phyloP scores from a whole-genome alignment of 164 flowering plant species.

The Taxillus chinensis region DNA sequence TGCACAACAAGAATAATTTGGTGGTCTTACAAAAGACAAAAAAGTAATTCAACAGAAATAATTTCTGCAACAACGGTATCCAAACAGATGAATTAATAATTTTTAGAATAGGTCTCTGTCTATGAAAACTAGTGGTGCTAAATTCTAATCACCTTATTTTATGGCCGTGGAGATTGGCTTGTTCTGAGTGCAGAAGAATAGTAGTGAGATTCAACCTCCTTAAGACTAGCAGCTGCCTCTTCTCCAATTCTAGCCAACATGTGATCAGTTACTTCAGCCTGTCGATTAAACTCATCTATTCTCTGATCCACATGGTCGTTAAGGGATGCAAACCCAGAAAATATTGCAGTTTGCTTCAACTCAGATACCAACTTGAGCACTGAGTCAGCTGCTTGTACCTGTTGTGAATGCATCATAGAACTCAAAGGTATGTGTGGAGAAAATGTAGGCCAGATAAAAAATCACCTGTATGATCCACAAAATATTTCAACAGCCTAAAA shows the following conservation, averaged over 20 bases:
- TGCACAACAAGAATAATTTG: too few species aligned
- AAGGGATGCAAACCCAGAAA: constrained; percentile 87
- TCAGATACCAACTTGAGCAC: constrained; percentile 90
- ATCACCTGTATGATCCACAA: too few species aligned
- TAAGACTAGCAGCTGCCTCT: constrained; percentile 83
- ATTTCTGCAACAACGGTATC: too few species aligned
- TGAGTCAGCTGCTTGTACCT: constrained; percentile 96
- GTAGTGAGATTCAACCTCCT: constrained; percentile 80
- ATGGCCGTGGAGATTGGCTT: constrained; percentile 10
- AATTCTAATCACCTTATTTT: not conserved
- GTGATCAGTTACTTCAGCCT: constrained; percentile 55
- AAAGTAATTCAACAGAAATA: too few species aligned
- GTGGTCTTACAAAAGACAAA: too few species aligned
- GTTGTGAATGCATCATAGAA: constrained; percentile 4
- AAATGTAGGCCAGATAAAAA: too few species aligned
- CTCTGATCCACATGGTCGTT: constrained; percentile 90
- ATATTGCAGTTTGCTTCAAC: constrained; percentile 91
- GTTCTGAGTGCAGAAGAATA: constrained; percentile 53
- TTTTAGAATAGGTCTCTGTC: too few species aligned
- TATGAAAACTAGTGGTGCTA: too few species aligned
- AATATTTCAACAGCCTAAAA: too few species aligned
- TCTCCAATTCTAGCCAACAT: constrained; percentile 66
- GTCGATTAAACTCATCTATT: constrained; percentile 46
- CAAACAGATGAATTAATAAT: too few species aligned
- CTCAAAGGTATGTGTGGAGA: too few species aligned